These are phyloP conservation scores for Aspergillus amoenus DNA, from an alignment of 2,329 filamentous ascomycete genomes.

Conservation along the genomic window DNA sequence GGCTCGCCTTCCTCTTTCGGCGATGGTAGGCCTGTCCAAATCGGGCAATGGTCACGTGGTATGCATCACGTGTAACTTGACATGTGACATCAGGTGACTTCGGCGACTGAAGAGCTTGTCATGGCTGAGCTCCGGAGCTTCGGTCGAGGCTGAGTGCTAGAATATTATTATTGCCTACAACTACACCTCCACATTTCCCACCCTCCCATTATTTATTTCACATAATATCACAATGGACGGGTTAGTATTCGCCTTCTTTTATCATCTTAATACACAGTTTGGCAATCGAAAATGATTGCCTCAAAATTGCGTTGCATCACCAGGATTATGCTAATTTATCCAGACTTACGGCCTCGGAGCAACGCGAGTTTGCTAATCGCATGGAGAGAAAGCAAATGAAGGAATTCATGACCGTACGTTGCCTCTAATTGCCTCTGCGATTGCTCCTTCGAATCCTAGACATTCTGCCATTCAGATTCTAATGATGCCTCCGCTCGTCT, in stretches of 20 bases:
- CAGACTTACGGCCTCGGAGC: slow-evolving; percentile 74
- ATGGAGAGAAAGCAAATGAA: slow-evolving; percentile 99
- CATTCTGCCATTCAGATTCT: background rate
- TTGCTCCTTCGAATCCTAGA: background rate
- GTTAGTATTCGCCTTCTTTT: slow-evolving; percentile 21
- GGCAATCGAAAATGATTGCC: background rate
- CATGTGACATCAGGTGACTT: slow-evolving; percentile 10
- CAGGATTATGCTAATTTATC: slow-evolving; percentile 7
- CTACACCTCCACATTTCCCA: slow-evolving; percentile 1
- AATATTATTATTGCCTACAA: slow-evolving; percentile 6
- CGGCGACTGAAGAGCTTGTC: slow-evolving; percentile 19
- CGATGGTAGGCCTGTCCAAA: background rate
- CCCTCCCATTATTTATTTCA: slow-evolving; percentile 2
- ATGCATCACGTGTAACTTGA: background rate
- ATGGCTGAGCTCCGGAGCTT: slow-evolving; percentile 20
- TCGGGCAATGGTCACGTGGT: background rate
- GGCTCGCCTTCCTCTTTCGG: background rate
- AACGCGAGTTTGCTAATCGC: slow-evolving; percentile 88
- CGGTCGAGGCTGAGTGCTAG: slow-evolving; percentile 2
- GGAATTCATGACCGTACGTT: slow-evolving; percentile 92
- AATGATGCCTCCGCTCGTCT: slow-evolving; percentile 3
- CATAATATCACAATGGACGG: slow-evolving; percentile 36
- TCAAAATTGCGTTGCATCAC: background rate
- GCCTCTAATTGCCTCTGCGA: background rate
- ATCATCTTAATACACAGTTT: background rate